Evolutionary conservation across 305 asterid species (phyloP).

Genomic region (Rubia tinctorum): DNA sequence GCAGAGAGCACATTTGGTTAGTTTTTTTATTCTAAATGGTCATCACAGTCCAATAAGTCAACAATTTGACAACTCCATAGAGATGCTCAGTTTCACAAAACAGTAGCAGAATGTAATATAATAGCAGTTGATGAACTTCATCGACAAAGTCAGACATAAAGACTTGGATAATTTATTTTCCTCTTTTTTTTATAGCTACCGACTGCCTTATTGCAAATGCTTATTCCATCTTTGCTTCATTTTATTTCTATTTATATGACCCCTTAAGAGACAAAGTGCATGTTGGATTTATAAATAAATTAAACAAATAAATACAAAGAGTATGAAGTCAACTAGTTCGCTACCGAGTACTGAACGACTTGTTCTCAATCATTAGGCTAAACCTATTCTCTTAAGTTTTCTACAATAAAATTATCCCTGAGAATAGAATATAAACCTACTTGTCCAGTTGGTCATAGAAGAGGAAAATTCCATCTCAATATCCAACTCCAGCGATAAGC

Average conservation of each 20-base stretch:
- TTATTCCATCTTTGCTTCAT: neutral
- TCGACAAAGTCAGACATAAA: neutral
- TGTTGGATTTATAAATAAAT: neutral
- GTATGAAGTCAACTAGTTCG: neutral
- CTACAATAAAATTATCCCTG: neutral
- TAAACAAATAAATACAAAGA: neutral
- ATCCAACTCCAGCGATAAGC: neutral
- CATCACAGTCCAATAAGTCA: conserved; percentile 4
- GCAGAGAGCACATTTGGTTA: neutral
- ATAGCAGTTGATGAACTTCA: neutral
- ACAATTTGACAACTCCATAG: neutral
- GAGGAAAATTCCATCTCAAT: neutral
- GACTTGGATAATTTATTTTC: neutral
- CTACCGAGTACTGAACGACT: neutral
- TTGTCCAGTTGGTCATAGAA: conserved; percentile 2
- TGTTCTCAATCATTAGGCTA: neutral
- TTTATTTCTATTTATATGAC: neutral
- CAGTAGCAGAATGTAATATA: neutral
- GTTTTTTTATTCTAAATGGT: neutral
- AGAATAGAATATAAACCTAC: neutral
- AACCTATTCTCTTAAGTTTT: neutral
- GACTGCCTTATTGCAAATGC: neutral
- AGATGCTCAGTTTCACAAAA: neutral
- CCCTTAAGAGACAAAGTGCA: neutral
- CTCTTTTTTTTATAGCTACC: neutral